Percentiles rank a stretch among this genome's conserved stretches.
phyloP scores from a whole-genome alignment of 768 basidiomycete genomes.

The Termitomyces sp. region DNA sequence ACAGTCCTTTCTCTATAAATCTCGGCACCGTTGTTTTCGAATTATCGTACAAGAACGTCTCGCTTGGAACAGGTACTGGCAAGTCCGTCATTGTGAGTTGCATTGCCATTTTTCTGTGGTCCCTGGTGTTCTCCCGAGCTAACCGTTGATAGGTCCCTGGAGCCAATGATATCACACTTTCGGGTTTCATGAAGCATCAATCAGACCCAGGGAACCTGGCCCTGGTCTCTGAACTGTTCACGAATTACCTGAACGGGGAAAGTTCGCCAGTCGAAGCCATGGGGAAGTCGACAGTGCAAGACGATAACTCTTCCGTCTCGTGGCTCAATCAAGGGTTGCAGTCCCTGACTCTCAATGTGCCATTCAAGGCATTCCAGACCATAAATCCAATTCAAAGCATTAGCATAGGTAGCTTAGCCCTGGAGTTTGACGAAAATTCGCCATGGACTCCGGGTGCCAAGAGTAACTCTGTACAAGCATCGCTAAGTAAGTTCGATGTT shows the following conservation, averaged over 20 bases:
- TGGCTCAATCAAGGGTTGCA: constrained; percentile 65
- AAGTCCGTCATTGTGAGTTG: constrained; percentile 46
- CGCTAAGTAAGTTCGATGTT: constrained; percentile 35
- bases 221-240: constrained; percentile 58
- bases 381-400: constrained; percentile 66
- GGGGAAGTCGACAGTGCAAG: constrained; percentile 53
- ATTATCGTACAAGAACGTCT: constrained; percentile 51
- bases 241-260: constrained; percentile 64
- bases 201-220: constrained; percentile 37
- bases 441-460: constrained; percentile 56
- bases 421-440: constrained; percentile 45
- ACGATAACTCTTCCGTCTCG: constrained; percentile 49
- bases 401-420: constrained; percentile 51
- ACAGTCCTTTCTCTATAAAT: constrained; percentile 62
- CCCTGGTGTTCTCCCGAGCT: neutral
- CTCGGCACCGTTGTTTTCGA: constrained; percentile 64
- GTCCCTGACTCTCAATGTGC: constrained; percentile 54
- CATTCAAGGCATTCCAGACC: constrained; percentile 43
- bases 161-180: constrained; percentile 52
- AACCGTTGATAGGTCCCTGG: constrained; percentile 37
- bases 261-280: constrained; percentile 51
- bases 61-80: constrained; percentile 52
- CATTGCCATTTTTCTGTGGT: constrained; percentile 2
- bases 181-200: constrained; percentile 52
- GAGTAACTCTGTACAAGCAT: constrained; percentile 56